Conservation (phyloP, 768 basidiomycete genomes). For the Hortiboletus campestris region DNA sequence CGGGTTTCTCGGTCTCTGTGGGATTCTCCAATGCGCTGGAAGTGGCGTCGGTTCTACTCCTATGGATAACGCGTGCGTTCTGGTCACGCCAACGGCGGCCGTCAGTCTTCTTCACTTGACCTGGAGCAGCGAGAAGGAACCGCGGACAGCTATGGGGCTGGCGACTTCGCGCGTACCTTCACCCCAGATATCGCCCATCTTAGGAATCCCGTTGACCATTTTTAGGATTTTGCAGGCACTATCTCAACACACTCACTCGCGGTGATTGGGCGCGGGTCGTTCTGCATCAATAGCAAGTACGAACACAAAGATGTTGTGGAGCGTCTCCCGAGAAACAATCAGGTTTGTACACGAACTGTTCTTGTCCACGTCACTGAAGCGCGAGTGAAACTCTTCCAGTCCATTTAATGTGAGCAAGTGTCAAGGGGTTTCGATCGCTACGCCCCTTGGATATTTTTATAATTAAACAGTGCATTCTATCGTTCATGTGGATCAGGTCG, state of each 20-base stretch:
- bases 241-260: background rate
- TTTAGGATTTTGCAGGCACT: background rate
- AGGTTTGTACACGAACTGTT: slow-evolving; percentile 14
- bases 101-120: slow-evolving; percentile 15
- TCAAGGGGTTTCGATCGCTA: slow-evolving; percentile 4
- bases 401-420: background rate
- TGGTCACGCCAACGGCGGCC: slow-evolving; percentile 4
- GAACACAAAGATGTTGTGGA: background rate
- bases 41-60: slow-evolving; percentile 21
- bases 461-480: slow-evolving; percentile 2
- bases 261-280: slow-evolving; percentile 15
- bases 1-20: slow-evolving; percentile 5
- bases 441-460: background rate
- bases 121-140: slow-evolving; percentile 12
- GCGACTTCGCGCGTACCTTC: slow-evolving; percentile 13
- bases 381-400: slow-evolving; percentile 2
- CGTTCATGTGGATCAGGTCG: slow-evolving; percentile 25
- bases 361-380: slow-evolving; percentile 3
- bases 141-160: slow-evolving; percentile 1
- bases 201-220: slow-evolving; percentile 5
- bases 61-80: slow-evolving; percentile 5
- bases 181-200: slow-evolving; percentile 1
- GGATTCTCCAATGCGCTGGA: slow-evolving; percentile 21
- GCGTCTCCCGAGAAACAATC: background rate
- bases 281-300: slow-evolving; percentile 2